Evolutionary conservation across 768 basidiomycete genomes (phyloP).

Genomic region (Tricholoma sp.): DNA sequence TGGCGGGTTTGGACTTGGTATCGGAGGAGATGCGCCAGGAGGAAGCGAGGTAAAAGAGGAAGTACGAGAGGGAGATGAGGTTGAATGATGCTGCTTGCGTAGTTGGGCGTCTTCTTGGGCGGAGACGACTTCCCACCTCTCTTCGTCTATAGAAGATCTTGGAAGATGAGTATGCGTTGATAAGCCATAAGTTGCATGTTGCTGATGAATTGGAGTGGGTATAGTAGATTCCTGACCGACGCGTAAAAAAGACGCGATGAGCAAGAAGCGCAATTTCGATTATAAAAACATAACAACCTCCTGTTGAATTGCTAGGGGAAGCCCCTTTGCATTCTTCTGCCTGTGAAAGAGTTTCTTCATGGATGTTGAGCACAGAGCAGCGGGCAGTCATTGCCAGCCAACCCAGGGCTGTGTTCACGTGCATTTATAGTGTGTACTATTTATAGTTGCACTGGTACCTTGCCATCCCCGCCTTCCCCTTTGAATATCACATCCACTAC

Average conservation of each 20-base stretch:
- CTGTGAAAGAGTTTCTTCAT: slow-evolving; percentile 64
- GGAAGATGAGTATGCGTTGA: slow-evolving; percentile 14
- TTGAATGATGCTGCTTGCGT: slow-evolving; percentile 18
- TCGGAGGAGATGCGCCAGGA: slow-evolving; percentile 37
- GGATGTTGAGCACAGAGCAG: not conserved
- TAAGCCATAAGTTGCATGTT: slow-evolving; percentile 5
- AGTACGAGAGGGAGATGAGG: slow-evolving; percentile 39
- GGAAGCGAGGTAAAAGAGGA: slow-evolving; percentile 48
- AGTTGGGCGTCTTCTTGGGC: slow-evolving; percentile 21
- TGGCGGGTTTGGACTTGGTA: slow-evolving; percentile 28
- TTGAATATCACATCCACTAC: slow-evolving; percentile 41
- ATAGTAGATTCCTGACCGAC: slow-evolving; percentile 3
- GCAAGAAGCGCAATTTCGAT: not conserved
- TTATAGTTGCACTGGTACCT: not conserved
- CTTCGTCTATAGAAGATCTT: slow-evolving; percentile 29
- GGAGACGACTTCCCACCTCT: slow-evolving; percentile 42
- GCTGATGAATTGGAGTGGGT: slow-evolving; percentile 33
- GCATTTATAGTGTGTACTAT: not conserved
- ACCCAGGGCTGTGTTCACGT: not conserved
- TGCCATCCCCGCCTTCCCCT: slow-evolving; percentile 8
- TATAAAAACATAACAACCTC: slow-evolving; percentile 20
- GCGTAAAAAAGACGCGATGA: not conserved
- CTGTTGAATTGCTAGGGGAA: slow-evolving; percentile 14
- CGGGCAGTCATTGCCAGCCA: not conserved
- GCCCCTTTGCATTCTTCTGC: slow-evolving; percentile 28